Conservation (phyloP, 495 filamentous ascomycete species). For the Xylaria telfairii region DNA sequence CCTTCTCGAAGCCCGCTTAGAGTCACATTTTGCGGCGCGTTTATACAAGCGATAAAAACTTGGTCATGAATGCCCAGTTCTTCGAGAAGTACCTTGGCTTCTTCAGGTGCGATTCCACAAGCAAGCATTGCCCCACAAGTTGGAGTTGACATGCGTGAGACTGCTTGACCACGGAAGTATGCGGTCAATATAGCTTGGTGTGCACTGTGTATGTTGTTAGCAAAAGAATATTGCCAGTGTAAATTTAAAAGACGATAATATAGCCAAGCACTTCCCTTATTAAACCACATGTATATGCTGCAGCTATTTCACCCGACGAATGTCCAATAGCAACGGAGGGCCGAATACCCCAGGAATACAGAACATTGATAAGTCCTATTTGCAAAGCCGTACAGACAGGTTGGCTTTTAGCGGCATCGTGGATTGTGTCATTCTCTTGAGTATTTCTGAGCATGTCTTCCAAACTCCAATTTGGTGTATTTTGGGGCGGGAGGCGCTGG, state of each 20-base stretch:
- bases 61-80: constrained; percentile 5
- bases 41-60: constrained; percentile 56
- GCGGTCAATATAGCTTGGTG: constrained; percentile 57
- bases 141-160: constrained; percentile 6
- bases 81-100: constrained; percentile 28
- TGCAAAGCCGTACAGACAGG: constrained; percentile 59
- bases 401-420: constrained; percentile 46
- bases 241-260: too few species aligned
- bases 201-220: neutral
- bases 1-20: constrained; percentile 50
- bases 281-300: constrained; percentile 56
- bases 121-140: constrained; percentile 56
- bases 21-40: constrained; percentile 54
- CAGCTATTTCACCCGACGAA: constrained; percentile 68
- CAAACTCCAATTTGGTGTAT: constrained; percentile 30
- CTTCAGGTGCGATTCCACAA: constrained; percentile 43
- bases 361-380: constrained; percentile 57
- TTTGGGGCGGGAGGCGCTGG: constrained; percentile 3
- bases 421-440: too few species aligned
- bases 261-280: too few species aligned
- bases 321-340: constrained; percentile 63
- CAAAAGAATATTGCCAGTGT: too few species aligned
- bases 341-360: constrained; percentile 55
- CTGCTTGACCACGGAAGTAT: constrained; percentile 48
- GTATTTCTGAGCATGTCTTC: constrained; percentile 20